These are phyloP conservation scores for Quercus suber DNA, from an alignment of 306 rosid species.

Conservation along the genomic window DNA sequence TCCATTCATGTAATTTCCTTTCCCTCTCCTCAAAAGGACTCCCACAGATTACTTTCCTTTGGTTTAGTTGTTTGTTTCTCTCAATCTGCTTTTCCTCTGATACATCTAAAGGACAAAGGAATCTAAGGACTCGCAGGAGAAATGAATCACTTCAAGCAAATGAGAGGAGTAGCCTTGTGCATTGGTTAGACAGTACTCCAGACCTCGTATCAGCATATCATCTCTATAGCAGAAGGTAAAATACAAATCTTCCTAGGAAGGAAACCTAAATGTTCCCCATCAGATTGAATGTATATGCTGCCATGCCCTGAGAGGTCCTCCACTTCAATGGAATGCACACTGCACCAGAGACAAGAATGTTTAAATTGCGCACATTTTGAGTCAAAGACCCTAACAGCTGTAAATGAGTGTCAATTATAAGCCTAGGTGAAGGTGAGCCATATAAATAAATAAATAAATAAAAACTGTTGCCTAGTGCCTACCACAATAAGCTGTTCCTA, in stretches of 20 bases:
- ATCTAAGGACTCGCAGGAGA: too few relatives aligned
- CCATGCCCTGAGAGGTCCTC: constrained; percentile 64
- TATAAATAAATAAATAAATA: too few relatives aligned
- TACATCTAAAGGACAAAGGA: too few relatives aligned
- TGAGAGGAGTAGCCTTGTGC: too few relatives aligned
- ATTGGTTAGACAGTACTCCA: background rate
- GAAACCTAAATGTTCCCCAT: constrained; percentile 89
- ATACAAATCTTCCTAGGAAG: constrained; percentile 73
- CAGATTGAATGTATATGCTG: constrained; percentile 74
- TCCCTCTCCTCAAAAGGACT: background rate
- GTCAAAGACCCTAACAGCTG: too few relatives aligned
- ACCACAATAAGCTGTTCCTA: too few relatives aligned
- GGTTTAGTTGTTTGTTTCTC: too few relatives aligned
- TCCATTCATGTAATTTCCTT: background rate
- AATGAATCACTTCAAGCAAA: too few relatives aligned
- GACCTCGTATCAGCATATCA: constrained; percentile 58
- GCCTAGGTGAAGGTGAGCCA: too few relatives aligned
- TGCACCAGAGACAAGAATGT: constrained; percentile 21
- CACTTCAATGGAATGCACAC: constrained; percentile 69
- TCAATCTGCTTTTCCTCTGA: too few relatives aligned
- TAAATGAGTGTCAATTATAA: too few relatives aligned
- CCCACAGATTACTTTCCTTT: background rate
- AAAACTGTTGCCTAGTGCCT: too few relatives aligned
- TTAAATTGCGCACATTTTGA: background rate
- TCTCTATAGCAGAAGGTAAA: constrained; percentile 76